A percentile compares a stretch with the other conserved stretches of the same genome.
These are phyloP conservation scores for Cynara cardunculus DNA, from an alignment of 129 eudicot species.

Conservation along the genomic window DNA sequence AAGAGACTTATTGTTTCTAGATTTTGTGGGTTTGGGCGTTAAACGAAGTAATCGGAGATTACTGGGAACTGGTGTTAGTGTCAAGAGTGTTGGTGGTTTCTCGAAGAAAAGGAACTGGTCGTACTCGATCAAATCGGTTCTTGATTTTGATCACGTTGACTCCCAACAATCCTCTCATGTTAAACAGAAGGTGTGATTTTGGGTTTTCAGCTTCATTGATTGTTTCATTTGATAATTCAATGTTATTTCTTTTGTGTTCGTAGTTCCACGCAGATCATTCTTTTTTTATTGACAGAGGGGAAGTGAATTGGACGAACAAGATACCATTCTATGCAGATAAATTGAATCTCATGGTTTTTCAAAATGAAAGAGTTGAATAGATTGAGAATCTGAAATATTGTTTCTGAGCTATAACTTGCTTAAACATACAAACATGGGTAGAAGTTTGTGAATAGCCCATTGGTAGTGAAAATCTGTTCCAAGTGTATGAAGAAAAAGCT, in stretches of 20 bases:
- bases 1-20: slow-evolving; percentile 47
- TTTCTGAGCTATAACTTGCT: background rate
- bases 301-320: background rate
- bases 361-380: slow-evolving; percentile 1
- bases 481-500: too few relatives aligned
- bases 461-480: background rate
- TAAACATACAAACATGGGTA: background rate
- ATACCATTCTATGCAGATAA: background rate
- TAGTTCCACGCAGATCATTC: background rate
- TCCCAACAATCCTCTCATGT: slow-evolving; percentile 28
- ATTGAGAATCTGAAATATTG: background rate
- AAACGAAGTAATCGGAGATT: slow-evolving; percentile 40
- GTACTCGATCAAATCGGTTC: slow-evolving; percentile 49
- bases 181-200: slow-evolving; percentile 43
- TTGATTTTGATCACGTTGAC: slow-evolving; percentile 48
- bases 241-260: background rate
- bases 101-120: slow-evolving; percentile 29
- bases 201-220: background rate
- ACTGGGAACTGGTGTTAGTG: slow-evolving; percentile 13
- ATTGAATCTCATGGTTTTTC: background rate
- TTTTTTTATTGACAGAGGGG: background rate
- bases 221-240: background rate
- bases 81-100: slow-evolving; percentile 14
- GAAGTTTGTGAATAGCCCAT: background rate
- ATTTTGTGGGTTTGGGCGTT: slow-evolving; percentile 56